Evolutionary conservation across 805 yeast species (phyloP).

Genomic region (Saccharomycopsis amapae): DNA sequence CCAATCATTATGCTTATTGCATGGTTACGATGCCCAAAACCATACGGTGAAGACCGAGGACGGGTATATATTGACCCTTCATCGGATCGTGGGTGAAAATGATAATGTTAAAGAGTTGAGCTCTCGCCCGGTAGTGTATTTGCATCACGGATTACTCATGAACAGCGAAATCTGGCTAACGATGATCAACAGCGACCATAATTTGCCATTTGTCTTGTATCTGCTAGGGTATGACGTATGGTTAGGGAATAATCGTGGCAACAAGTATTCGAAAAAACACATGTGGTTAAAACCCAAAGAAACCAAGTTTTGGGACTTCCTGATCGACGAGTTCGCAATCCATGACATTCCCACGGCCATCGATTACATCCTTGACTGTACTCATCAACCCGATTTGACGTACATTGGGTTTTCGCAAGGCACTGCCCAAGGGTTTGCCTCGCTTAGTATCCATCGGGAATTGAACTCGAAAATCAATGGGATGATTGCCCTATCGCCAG

Average conservation of each 20-base stretch:
- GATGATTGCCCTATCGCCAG: conserved; percentile 87
- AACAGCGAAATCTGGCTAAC: conserved; percentile 71
- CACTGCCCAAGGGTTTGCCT: conserved; percentile 86
- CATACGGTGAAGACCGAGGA: conserved; percentile 68
- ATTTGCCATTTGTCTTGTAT: conserved; percentile 68
- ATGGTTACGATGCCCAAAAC: conserved; percentile 67
- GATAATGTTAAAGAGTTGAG: neutral
- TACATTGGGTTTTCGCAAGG: conserved; percentile 94
- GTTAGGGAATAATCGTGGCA: conserved; percentile 90
- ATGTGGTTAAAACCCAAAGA: conserved; percentile 35
- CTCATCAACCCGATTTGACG: conserved; percentile 38
- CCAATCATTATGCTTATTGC: conserved; percentile 58
- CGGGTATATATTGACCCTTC: conserved; percentile 61
- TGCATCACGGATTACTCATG: conserved; percentile 82
- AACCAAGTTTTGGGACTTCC: conserved; percentile 75
- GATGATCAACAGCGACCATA: conserved; percentile 32
- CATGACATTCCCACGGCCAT: conserved; percentile 84
- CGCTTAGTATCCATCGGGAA: conserved; percentile 54
- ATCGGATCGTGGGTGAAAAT: conserved; percentile 46
- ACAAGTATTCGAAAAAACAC: conserved; percentile 86
- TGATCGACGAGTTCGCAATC: conserved; percentile 85
- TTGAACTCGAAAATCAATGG: conserved; percentile 40
- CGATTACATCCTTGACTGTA: conserved; percentile 55
- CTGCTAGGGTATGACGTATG: conserved; percentile 90
- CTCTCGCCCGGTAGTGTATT: conserved; percentile 45